These are phyloP conservation scores for Rutstroemia sp. DNA, from an alignment of 2,329 filamentous ascomycete species.

Conservation along the genomic window DNA sequence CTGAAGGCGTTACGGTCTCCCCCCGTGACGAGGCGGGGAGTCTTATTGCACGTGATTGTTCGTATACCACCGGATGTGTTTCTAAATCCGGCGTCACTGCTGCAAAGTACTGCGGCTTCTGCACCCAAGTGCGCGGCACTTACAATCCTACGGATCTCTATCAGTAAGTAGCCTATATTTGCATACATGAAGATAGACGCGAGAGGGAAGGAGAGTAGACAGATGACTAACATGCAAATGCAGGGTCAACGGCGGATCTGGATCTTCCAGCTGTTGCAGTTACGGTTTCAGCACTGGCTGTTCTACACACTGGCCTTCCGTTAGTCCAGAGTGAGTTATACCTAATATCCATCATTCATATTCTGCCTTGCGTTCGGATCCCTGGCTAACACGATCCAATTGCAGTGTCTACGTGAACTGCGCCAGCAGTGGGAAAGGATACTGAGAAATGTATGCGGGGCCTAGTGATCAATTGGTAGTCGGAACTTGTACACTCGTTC, in stretches of 20 bases:
- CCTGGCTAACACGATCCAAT: not conserved
- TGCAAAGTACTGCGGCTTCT: constrained; percentile 10
- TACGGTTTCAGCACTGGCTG: constrained; percentile 2
- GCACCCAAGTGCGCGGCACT: constrained; percentile 6
- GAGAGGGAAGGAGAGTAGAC: not conserved
- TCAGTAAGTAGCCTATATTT: not conserved
- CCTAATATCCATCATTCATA: not conserved
- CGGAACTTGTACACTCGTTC: not conserved
- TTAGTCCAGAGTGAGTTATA: constrained; percentile 4
- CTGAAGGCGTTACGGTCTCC: not conserved
- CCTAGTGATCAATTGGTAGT: not conserved
- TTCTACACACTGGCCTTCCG: constrained; percentile 2
- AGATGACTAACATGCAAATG: not conserved
- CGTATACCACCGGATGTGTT: not conserved
- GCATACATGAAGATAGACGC: not conserved
- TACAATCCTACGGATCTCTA: constrained; percentile 3
- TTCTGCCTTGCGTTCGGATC: not conserved
- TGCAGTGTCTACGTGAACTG: constrained; percentile 6
- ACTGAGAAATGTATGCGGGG: not conserved
- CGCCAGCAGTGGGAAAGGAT: constrained; percentile 3
- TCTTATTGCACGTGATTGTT: constrained; percentile 3
- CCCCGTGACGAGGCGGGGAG: not conserved
- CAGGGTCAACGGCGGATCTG: constrained; percentile 7
- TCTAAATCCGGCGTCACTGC: constrained; percentile 1
- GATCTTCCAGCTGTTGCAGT: constrained; percentile 3